These are phyloP conservation scores for Beauveria sp. DNA, from an alignment of 2,329 filamentous ascomycete species.

Conservation along the genomic window DNA sequence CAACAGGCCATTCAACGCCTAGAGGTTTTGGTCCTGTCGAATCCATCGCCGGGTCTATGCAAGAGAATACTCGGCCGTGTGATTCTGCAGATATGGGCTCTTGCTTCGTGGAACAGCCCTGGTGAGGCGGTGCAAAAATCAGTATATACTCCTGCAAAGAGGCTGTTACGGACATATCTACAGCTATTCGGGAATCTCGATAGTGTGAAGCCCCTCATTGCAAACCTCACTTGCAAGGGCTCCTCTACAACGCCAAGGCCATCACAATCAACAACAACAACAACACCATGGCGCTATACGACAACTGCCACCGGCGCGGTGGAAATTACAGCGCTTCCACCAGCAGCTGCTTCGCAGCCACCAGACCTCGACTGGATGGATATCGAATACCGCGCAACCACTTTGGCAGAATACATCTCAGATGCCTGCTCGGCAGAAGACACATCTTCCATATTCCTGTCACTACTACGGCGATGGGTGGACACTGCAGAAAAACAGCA, in stretches of 20 bases:
- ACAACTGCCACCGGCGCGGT: slow-evolving; percentile 42
- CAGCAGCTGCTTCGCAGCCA: slow-evolving; percentile 8
- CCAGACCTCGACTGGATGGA: slow-evolving; percentile 32
- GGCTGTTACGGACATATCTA: slow-evolving; percentile 49
- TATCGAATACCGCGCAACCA: slow-evolving; percentile 40
- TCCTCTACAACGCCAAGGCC: slow-evolving; percentile 15
- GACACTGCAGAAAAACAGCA: slow-evolving; percentile 19
- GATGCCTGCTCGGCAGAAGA: slow-evolving; percentile 46
- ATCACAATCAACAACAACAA: slow-evolving; percentile 20
- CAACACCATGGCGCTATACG: slow-evolving; percentile 45
- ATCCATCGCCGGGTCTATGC: slow-evolving; percentile 59
- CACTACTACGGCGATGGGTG: slow-evolving; percentile 52
- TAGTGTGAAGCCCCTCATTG: slow-evolving; percentile 41
- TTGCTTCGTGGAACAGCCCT: slow-evolving; percentile 44
- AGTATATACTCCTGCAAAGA: slow-evolving; percentile 38
- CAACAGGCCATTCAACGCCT: slow-evolving; percentile 46
- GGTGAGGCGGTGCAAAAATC: slow-evolving; percentile 26
- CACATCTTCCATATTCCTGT: slow-evolving; percentile 52
- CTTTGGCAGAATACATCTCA: slow-evolving; percentile 42
- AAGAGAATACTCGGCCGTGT: slow-evolving; percentile 53
- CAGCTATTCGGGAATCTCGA: slow-evolving; percentile 46
- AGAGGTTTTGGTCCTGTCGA: slow-evolving; percentile 49
- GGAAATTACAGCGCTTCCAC: slow-evolving; percentile 17
- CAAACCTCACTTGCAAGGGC: slow-evolving; percentile 50
- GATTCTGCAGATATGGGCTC: slow-evolving; percentile 54